Conservation (phyloP, 257 asterid species). For the Ligustrum vulgare region DNA sequence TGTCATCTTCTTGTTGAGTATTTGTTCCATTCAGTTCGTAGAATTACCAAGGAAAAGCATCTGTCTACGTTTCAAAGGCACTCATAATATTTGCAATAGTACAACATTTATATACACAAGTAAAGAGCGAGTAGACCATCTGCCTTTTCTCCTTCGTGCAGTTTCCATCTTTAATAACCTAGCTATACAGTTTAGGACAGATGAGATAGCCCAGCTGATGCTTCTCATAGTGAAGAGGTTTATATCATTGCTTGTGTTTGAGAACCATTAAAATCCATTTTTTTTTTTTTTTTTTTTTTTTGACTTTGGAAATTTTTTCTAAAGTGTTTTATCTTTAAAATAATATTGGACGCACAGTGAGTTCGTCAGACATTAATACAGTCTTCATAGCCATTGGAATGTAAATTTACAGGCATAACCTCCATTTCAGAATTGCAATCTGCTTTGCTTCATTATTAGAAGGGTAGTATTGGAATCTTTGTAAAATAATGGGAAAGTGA, state of each 20-base stretch:
- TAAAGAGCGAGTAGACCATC: not conserved
- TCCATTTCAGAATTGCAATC: no score
- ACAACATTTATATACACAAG: not conserved
- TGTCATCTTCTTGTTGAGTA: not conserved
- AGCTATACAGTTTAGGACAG: not conserved
- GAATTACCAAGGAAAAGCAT: not conserved
- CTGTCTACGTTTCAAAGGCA: not conserved
- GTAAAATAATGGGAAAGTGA: no score
- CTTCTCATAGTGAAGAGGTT: not conserved
- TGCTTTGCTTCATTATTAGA: no score
- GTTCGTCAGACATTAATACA: no score
- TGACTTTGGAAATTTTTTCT: no score
- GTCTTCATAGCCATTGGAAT: no score
- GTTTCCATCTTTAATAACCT: not conserved
- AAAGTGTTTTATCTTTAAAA: no score
- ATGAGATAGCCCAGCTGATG: not conserved
- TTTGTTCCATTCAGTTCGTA: not conserved
- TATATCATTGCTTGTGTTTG: not conserved
- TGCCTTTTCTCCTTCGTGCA: not conserved
- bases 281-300: no score
- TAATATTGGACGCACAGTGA: no score
- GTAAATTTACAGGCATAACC: no score
- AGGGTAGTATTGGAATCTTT: no score
- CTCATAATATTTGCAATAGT: not conserved
- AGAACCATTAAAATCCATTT: no score